Conservation (phyloP, 805 yeast genomes). For the Dipodascus albidus region DNA sequence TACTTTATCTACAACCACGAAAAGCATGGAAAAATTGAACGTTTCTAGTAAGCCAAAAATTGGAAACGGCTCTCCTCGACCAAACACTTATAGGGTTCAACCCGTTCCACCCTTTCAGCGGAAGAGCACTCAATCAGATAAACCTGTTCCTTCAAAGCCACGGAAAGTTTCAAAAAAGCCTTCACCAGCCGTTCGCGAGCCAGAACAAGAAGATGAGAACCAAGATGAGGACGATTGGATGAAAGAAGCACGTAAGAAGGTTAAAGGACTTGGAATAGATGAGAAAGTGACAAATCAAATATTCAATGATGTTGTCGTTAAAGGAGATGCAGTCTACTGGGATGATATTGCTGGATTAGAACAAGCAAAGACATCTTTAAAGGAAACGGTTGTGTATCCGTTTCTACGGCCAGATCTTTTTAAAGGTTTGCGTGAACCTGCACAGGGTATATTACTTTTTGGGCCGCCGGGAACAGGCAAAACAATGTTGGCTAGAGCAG, state of each 20-base stretch:
- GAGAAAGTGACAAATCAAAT: constrained; percentile 70
- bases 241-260: background rate
- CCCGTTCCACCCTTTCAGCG: background rate
- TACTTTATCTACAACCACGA: background rate
- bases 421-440: constrained; percentile 84
- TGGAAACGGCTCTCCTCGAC: no score
- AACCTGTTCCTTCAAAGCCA: background rate
- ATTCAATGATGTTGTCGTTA: constrained; percentile 74
- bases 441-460: constrained; percentile 88
- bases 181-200: background rate
- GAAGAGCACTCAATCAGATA: background rate
- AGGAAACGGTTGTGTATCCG: constrained; percentile 94
- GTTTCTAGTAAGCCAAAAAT: background rate
- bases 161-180: background rate
- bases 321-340: constrained; percentile 90
- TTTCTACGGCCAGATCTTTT: constrained; percentile 88
- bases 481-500: constrained; percentile 94
- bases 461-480: constrained; percentile 99
- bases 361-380: constrained; percentile 75
- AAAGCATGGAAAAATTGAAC: background rate
- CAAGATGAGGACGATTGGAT: background rate
- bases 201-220: background rate
- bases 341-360: constrained; percentile 90
- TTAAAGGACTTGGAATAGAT: constrained; percentile 51
- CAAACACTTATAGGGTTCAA: background rate